Evolutionary conservation across 345 rosid genomes (phyloP).

Genomic region (Xanthoceras sorbifolium): DNA sequence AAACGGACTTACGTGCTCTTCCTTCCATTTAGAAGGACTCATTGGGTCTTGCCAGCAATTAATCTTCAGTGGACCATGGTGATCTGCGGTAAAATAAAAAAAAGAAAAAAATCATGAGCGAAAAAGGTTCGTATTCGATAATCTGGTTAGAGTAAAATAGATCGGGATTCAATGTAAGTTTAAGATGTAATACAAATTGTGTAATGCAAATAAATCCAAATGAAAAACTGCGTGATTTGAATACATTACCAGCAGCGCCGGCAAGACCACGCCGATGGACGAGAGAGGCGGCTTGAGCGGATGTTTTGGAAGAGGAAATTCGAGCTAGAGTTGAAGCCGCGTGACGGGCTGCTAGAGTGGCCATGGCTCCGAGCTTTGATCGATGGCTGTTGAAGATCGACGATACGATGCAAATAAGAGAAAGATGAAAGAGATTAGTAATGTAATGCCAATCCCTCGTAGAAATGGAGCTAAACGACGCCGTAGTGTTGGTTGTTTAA

Average conservation of each 20-base stretch:
- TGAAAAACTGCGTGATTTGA: not conserved
- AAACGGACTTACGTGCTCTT: constrained; percentile 72
- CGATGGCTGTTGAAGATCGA: constrained; percentile 8
- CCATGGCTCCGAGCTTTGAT: constrained; percentile 35
- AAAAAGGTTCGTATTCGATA: not conserved
- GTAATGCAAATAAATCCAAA: not conserved
- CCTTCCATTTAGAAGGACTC: constrained; percentile 93
- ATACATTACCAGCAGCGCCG: constrained; percentile 70
- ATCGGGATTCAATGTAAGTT: constrained; percentile 14
- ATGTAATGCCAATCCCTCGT: not conserved
- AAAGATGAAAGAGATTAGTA: not conserved
- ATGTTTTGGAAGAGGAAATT: constrained; percentile 26
- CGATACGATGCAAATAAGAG: not conserved
- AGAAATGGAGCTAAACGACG: not conserved
- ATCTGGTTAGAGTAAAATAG: constrained; percentile 5
- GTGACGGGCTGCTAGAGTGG: constrained; percentile 55
- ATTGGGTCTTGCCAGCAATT: constrained; percentile 84
- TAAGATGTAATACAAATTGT: constrained; percentile 6
- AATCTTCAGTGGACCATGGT: constrained; percentile 79
- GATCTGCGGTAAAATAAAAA: constrained; percentile 50
- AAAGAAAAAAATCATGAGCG: not conserved
- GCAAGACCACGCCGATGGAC: constrained; percentile 78
- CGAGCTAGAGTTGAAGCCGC: constrained; percentile 34
- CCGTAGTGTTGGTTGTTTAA: not conserved
- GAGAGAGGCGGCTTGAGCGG: constrained; percentile 40